Evolutionary conservation across 2,329 filamentous ascomycete species (phyloP).

Genomic region (Fusarium sp.): DNA sequence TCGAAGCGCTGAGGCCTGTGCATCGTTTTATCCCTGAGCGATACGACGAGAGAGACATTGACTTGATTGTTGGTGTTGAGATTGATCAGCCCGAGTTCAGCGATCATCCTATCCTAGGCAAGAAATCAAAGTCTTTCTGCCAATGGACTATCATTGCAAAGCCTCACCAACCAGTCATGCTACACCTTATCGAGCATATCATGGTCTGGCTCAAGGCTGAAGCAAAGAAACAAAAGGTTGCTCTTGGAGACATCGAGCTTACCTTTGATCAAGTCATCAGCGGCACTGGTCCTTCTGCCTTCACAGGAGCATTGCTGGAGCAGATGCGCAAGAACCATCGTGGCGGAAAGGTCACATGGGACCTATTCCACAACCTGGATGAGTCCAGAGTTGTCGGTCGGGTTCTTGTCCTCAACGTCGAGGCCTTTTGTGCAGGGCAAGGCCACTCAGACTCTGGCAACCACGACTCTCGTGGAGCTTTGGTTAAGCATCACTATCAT

Average conservation of each 20-base stretch:
- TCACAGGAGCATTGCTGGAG: slow-evolving; percentile 71
- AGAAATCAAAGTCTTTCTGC: slow-evolving; percentile 76
- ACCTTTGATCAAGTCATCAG: slow-evolving; percentile 79
- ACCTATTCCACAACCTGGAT: slow-evolving; percentile 70
- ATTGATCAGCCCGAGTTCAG: slow-evolving; percentile 75
- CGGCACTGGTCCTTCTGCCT: slow-evolving; percentile 77
- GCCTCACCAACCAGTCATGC: slow-evolving; percentile 73
- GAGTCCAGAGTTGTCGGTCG: slow-evolving; percentile 74
- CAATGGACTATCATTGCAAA: slow-evolving; percentile 82
- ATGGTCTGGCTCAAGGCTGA: slow-evolving; percentile 72
- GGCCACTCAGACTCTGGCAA: slow-evolving; percentile 79
- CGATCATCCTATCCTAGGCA: slow-evolving; percentile 72
- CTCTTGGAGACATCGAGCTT: slow-evolving; percentile 69
- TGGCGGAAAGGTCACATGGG: slow-evolving; percentile 64
- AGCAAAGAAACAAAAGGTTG: slow-evolving; percentile 66
- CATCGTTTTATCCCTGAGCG: slow-evolving; percentile 58
- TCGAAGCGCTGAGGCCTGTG: slow-evolving; percentile 50
- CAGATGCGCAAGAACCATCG: slow-evolving; percentile 66
- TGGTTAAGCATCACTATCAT: slow-evolving; percentile 81
- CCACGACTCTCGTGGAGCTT: slow-evolving; percentile 71
- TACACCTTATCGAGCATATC: slow-evolving; percentile 74
- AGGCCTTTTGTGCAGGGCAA: slow-evolving; percentile 78
- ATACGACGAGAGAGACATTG: slow-evolving; percentile 71
- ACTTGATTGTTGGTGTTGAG: slow-evolving; percentile 76
- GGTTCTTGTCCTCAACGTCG: slow-evolving; percentile 74